phyloP scores from a whole-genome alignment of 1,284 basidiomycete genomes.

The Sanghuangporus baumii region DNA sequence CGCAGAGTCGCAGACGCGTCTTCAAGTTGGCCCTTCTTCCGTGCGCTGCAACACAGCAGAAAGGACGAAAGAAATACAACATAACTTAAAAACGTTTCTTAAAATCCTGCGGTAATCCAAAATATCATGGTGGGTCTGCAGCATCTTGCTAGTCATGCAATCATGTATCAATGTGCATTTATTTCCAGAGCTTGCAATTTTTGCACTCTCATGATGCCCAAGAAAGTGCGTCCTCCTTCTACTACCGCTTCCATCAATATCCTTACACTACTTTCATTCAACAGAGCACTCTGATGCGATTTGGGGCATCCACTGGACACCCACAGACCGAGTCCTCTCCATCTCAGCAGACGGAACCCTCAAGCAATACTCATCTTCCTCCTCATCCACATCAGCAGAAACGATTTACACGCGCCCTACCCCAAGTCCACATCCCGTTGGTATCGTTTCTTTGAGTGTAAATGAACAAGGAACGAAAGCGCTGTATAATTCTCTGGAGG shows the following conservation, averaged over 20 bases:
- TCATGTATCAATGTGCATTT: neutral
- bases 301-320: conserved; percentile 76
- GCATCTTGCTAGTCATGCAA: neutral
- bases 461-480: conserved; percentile 57
- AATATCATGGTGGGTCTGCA: neutral
- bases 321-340: conserved; percentile 58
- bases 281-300: conserved; percentile 79
- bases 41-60: too few species aligned
- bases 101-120: too few species aligned
- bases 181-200: conserved; percentile 62
- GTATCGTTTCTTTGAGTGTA: conserved; percentile 66
- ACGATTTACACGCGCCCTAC: conserved; percentile 36
- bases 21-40: too few species aligned
- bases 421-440: conserved; percentile 31
- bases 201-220: conserved; percentile 62
- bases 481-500: conserved; percentile 77
- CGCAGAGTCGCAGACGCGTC: too few species aligned
- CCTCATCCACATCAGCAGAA: conserved; percentile 44
- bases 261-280: conserved; percentile 7
- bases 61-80: too few species aligned
- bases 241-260: conserved; percentile 3
- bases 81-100: too few species aligned
- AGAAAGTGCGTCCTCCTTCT: conserved; percentile 51
- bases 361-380: conserved; percentile 51
- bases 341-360: conserved; percentile 71